Evolutionary conservation across 768 basidiomycete species (phyloP).

Genomic region (Pleurotus eryngii): DNA sequence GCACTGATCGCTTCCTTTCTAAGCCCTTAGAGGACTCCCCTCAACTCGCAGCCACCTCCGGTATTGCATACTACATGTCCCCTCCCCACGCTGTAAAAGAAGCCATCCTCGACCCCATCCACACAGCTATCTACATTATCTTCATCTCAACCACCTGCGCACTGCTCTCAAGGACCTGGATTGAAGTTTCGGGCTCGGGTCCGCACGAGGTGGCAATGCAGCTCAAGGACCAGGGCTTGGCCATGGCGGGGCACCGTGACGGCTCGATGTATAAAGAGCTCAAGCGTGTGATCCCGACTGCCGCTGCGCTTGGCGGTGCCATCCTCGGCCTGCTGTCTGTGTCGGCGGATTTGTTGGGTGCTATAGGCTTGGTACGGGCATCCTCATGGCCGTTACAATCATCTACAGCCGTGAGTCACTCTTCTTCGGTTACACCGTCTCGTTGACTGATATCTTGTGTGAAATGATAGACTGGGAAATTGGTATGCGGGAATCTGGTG

Average conservation of each 20-base stretch:
- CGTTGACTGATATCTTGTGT: neutral
- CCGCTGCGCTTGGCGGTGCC: constrained; percentile 95
- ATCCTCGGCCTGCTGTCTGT: constrained; percentile 91
- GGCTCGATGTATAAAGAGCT: constrained; percentile 99
- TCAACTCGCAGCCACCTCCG: constrained; percentile 85
- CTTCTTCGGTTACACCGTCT: constrained; percentile 6
- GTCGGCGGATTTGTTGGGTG: constrained; percentile 91
- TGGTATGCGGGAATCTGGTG: constrained; percentile 82
- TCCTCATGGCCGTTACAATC: constrained; percentile 96
- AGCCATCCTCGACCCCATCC: constrained; percentile 89
- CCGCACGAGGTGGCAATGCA: constrained; percentile 97
- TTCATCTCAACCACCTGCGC: constrained; percentile 96
- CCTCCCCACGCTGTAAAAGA: constrained; percentile 92
- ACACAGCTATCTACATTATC: constrained; percentile 84
- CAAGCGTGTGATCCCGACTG: constrained; percentile 96
- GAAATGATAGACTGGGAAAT: constrained; percentile 82
- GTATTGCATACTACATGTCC: constrained; percentile 97
- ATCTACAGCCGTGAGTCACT: constrained; percentile 81
- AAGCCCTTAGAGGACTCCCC: constrained; percentile 93
- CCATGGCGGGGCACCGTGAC: constrained; percentile 89
- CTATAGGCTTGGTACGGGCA: constrained; percentile 93
- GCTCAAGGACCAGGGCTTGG: constrained; percentile 89
- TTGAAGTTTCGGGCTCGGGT: constrained; percentile 96
- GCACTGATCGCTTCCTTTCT: neutral
- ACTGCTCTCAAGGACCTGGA: constrained; percentile 99